Evolutionary conservation across 2,329 filamentous ascomycete genomes (phyloP), one percentile per base, ranked within the genome.

Genomic region (Zasmidium citrigriseum): DNA sequence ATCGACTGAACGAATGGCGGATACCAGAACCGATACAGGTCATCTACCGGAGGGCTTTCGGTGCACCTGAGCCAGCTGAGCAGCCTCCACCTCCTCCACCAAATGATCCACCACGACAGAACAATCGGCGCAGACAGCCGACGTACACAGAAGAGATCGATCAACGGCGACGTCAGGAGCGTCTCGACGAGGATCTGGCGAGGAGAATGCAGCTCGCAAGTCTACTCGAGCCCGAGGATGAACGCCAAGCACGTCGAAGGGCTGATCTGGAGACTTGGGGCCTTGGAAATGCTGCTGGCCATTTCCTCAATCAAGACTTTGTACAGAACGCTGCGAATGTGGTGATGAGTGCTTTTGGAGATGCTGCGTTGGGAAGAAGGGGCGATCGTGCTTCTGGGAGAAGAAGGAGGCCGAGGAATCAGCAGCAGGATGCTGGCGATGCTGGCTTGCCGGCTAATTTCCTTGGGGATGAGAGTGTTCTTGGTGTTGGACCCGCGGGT

Each of bases 241-340:
- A 61, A 14, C 38, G 34, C 21, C 59, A 56, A 25, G 49, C 71
- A 68, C 54, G 76, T 77, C 54, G 78, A 78, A 52, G 77, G 41
- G 61, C 59, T 14, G 56, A 61, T 21, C 52, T 60, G 21, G 64
- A 65, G 41, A 65, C 63, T 10, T 73, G 61, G 62, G 78, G 76
- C 22, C 61, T 82, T 9, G 80, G 80, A 21, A 86, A 86, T 59
- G 76, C 80, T 12, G 77, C 78, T 1, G 78, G 76, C 14, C 84
- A 88, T 65, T 84, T 86, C 66, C 81, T 86, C 79, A 86, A 86
- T 58, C 83, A 88, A 24, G 78, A 85, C 60, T 87, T 85, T 59
- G 68, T 79, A 16, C 67, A 67, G 20, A 68, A 68, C 50, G 68
- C 66, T 3, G 64, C 69, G 1, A 67, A 72, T 48, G 68, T 71